Evolutionary conservation across 2,329 filamentous ascomycete species (phyloP), one percentile per base, ranked within the genome.

Genomic region (Penicillium digitatum): DNA sequence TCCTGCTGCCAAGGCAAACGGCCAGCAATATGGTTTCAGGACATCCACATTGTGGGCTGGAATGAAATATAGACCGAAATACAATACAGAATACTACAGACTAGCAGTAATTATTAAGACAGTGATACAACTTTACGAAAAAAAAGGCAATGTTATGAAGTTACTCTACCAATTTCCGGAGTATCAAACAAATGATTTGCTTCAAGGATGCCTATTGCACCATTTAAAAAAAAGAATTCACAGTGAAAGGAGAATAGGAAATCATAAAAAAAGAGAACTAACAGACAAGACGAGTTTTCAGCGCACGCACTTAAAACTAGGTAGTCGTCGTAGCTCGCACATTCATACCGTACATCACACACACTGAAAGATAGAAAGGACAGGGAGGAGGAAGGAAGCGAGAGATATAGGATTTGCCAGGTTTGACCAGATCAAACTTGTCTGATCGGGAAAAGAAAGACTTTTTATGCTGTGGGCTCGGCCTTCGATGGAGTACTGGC

Each of bases 401-500:
- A 43, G 39, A 29, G 32, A 39, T 18, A 20, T 27, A 26, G 26
- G n/a, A 2, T 24, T 52, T 24, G 24, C 29, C 27, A 26, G 31
- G 9, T 39, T 51, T 24, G 22, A 39, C 35, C 32, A 44, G 32
- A 43, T 16, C 16, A 50, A 11, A 39, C 11, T 40, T 35, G 8
- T 43, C 20, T 44, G 39, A 45, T 27, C 24, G 34, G 24, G 39
- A 48, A 43, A 52, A n/a, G 26, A n/a, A 37, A 40, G 26, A 35
- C 12, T 46, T 37, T 56, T 62, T 66, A 72, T 27, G 65, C 64
- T 7, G 65, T 55, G 46, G 66, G 52, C 48, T 74, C 72, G 37
- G 56, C 55, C 59, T 73, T 73, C 3, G 70, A 60, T 32, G 68
- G 69, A 6, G 71, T 67, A 26, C 62, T 54, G 20, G 65, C 62